phyloP scores from a whole-genome alignment of 129 eudicot species.

The Oenanthe sinensis region DNA sequence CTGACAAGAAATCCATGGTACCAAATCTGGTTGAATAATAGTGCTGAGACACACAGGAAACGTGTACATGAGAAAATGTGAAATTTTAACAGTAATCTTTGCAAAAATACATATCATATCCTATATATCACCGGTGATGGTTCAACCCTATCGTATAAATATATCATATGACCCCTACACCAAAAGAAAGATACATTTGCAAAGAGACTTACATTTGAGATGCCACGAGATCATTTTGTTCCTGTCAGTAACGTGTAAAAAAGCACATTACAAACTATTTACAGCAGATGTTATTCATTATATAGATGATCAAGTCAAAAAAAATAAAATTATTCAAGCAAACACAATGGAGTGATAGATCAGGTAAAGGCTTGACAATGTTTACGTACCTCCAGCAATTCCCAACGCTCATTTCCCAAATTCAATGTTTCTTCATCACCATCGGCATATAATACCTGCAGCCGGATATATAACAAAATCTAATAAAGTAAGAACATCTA shows the following conservation, averaged over 20 bases:
- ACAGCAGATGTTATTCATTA: neutral
- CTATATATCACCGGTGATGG: neutral
- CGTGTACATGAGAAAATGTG: neutral
- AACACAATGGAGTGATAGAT: neutral
- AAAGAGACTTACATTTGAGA: neutral
- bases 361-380: neutral
- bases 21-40: neutral
- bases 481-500: neutral
- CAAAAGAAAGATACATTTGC: neutral
- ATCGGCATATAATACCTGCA: conserved; percentile 66
- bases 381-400: conserved; percentile 4
- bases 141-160: neutral
- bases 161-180: neutral
- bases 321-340: conserved; percentile 20
- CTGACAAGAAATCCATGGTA: neutral
- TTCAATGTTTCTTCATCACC: conserved; percentile 58
- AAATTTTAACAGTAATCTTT: neutral
- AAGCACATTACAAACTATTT: neutral
- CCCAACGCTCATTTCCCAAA: neutral
- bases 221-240: neutral
- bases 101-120: neutral
- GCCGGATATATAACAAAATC: neutral
- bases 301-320: neutral
- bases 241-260: neutral
- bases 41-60: neutral